Evolutionary conservation across 1,284 basidiomycete species (phyloP), one percentile per base, ranked within the genome.

Genomic region (Cerioporus squamosus): DNA sequence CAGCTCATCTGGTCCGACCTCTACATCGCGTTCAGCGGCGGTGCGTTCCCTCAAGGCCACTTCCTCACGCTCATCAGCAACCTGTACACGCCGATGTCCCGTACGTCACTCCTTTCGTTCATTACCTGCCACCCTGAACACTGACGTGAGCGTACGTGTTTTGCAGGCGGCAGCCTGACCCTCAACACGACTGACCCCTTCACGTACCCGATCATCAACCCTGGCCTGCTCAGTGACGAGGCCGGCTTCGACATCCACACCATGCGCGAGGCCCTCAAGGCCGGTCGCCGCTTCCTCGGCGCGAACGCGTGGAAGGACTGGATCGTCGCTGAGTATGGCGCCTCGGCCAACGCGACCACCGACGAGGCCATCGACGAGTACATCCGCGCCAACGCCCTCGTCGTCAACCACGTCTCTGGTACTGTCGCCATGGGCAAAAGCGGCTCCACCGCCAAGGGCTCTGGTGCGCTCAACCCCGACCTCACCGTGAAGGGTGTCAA

Each of bases 401-500:
- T 48, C 20, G 44, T 57, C 29, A 47, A 52, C 50, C 55, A 57
- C 22, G 44, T 48, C 50, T 42, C 45, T 10, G 38, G 44, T 9
- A 57, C 55, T 9, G 55, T 51, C 15, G 50, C 50, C 5, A 52
- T 57, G 55, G 55, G 55, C 50, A 51, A 51, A 49, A 18, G 12
- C 12, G 57, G 39, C 29, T 38, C 51, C 36, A 53, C 40, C 40
- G 15, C 5, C 10, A 42, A 48, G 23, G 55, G 51, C 22, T 40
- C 17, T 18, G 52, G 60, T 31, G 75, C 75, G 10, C 65, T 76
- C 15, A 72, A 74, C 57, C 60, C 69, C 3, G 55, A 66, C 36
- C 62, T 78, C 50, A 57, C 44, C 18, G 74, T 77, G 23, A 68
- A 75, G 52, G 73, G 74, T 17, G 66, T 69, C n/a, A 53, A 64